Percentiles rank a stretch among this genome's conserved stretches.
Conservation (phyloP, 768 basidiomycete species). For the Clitopilus passeckerianus region DNA sequence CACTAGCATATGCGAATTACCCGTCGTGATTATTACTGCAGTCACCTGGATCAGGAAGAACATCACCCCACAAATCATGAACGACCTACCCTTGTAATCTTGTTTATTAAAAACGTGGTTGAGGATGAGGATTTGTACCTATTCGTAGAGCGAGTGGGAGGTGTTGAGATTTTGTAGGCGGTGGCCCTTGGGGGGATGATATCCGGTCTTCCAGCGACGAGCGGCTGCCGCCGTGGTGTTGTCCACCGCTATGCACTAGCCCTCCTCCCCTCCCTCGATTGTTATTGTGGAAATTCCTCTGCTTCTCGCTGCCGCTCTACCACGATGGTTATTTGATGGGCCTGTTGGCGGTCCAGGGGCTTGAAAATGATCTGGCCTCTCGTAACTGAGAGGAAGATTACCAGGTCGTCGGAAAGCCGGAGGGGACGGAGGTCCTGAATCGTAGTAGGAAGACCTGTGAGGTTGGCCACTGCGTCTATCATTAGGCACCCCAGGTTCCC, state of each 20-base stretch:
- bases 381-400: background rate
- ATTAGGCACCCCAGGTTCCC: conserved; percentile 3
- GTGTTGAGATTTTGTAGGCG: background rate
- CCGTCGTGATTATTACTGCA: background rate
- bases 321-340: background rate
- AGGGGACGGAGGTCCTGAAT: conserved; percentile 2
- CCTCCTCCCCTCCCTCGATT: background rate
- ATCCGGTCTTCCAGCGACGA: background rate
- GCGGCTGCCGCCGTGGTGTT: background rate
- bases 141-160: background rate
- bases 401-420: background rate
- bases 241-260: background rate
- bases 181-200: background rate
- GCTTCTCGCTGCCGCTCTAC: background rate
- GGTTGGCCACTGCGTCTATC: conserved; percentile 6
- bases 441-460: conserved; percentile 11
- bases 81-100: background rate
- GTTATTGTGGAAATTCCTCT: background rate
- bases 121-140: background rate
- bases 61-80: background rate
- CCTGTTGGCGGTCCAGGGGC: background rate
- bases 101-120: background rate
- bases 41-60: background rate
- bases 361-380: background rate
- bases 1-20: background rate